Conservation (phyloP, 1,284 basidiomycete genomes). For the Puccinia polysora region DNA sequence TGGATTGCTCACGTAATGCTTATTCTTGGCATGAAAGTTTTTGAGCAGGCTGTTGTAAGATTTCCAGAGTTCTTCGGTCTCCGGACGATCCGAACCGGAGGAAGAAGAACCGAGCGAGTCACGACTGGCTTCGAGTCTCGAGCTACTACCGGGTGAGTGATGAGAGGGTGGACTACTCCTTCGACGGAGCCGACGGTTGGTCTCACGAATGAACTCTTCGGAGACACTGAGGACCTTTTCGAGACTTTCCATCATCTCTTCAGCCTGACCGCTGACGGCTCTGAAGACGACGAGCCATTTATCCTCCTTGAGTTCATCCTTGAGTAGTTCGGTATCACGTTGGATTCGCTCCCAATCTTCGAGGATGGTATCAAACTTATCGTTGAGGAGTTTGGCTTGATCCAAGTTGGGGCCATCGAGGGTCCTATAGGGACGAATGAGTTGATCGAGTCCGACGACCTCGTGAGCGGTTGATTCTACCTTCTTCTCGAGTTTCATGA, state of each 20-base stretch:
- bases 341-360: slow-evolving; percentile 48
- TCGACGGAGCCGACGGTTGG: slow-evolving; percentile 42
- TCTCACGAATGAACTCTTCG: slow-evolving; percentile 47
- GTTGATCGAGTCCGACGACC: neutral
- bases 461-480: slow-evolving; percentile 8
- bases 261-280: slow-evolving; percentile 49
- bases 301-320: slow-evolving; percentile 50
- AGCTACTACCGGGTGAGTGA: no score
- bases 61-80: slow-evolving; percentile 15
- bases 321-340: slow-evolving; percentile 48
- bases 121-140: neutral
- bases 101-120: neutral
- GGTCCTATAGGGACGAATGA: neutral
- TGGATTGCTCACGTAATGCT: slow-evolving; percentile 25
- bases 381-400: slow-evolving; percentile 1
- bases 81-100: neutral
- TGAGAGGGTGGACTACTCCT: neutral
- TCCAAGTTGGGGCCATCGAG: neutral
- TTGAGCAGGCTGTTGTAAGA: slow-evolving; percentile 15
- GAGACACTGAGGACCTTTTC: slow-evolving; percentile 49
- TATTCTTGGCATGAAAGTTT: slow-evolving; percentile 38
- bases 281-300: slow-evolving; percentile 50
- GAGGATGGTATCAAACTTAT: slow-evolving; percentile 45
- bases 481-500: slow-evolving; percentile 30
- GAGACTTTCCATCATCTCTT: slow-evolving; percentile 51